phyloP scores from a whole-genome alignment of 2,329 filamentous ascomycete species.

The Allantophomopsis cytisporea region DNA sequence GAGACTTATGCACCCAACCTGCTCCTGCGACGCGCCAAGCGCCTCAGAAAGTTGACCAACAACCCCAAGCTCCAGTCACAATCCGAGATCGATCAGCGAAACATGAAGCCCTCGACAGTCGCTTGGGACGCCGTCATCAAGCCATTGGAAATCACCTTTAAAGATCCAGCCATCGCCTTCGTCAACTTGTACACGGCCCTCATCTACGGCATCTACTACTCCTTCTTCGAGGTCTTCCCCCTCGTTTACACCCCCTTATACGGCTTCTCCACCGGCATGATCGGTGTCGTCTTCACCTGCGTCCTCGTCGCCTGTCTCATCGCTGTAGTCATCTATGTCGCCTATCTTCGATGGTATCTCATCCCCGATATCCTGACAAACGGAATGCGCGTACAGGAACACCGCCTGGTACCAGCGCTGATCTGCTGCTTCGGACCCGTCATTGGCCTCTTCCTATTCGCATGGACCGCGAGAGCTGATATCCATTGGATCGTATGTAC shows the following conservation, averaged over 20 bases:
- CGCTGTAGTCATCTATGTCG: conserved; percentile 31
- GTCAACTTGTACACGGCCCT: conserved; percentile 47
- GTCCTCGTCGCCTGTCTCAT: conserved; percentile 43
- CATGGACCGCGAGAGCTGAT: conserved; percentile 33
- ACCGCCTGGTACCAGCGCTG: conserved; percentile 40
- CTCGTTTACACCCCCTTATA: conserved; percentile 47
- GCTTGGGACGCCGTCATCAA: conserved; percentile 43
- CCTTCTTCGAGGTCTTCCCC: conserved; percentile 54
- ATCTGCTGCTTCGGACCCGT: conserved; percentile 36
- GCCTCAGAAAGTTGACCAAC: conserved; percentile 49
- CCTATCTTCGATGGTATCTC: conserved; percentile 37
- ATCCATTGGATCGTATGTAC: conserved; percentile 41
- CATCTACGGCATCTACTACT: conserved; percentile 48
- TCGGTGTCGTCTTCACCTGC: conserved; percentile 46
- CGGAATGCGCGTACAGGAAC: conserved; percentile 37
- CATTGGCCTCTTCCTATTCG: conserved; percentile 46
- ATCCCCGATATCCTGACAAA: conserved; percentile 32
- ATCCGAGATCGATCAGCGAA: conserved; percentile 48
- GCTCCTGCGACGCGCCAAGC: conserved; percentile 42
- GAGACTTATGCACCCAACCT: conserved; percentile 49
- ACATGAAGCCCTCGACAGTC: conserved; percentile 31
- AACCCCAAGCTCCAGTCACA: conserved; percentile 40
- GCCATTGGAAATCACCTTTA: conserved; percentile 43
- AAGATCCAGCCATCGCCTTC: conserved; percentile 49
- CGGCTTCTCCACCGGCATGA: conserved; percentile 42